phyloP scores from a whole-genome alignment of 2,329 filamentous ascomycete species.

The Penicillium griseofulvum region DNA sequence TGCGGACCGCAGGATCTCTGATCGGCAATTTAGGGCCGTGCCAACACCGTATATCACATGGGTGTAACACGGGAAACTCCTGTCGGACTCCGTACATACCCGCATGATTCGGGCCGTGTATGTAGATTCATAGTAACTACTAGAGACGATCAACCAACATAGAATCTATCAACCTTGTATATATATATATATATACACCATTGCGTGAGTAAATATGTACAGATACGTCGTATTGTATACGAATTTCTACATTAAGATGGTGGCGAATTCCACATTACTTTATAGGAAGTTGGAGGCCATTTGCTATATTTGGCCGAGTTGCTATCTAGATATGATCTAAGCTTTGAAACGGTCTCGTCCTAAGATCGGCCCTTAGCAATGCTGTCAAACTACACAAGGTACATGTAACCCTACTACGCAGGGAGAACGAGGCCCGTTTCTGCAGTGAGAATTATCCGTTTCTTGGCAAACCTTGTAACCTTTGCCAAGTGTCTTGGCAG shows the following conservation, averaged over 20 bases:
- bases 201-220: too few species aligned
- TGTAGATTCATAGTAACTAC: not conserved
- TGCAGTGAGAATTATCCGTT: not conserved
- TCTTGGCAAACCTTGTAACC: not conserved
- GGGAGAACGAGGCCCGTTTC: too few species aligned
- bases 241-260: too few species aligned
- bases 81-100: not conserved
- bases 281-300: not conserved
- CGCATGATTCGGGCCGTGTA: not conserved
- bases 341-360: too few species aligned
- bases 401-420: too few species aligned
- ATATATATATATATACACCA: too few species aligned
- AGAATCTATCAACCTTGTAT: too few species aligned
- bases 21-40: not conserved
- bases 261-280: too few species aligned
- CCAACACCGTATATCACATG: not conserved
- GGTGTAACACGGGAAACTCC: not conserved
- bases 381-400: too few species aligned
- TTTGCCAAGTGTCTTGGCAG: not conserved
- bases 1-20: not conserved
- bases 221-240: too few species aligned
- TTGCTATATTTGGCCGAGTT: not conserved
- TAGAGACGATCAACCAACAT: not conserved
- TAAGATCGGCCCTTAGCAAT: too few species aligned
- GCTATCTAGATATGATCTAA: not conserved